Base-by-base conservation (phyloP, 768 basidiomycete genomes). In the Hemileccinum impolitum region DNA sequence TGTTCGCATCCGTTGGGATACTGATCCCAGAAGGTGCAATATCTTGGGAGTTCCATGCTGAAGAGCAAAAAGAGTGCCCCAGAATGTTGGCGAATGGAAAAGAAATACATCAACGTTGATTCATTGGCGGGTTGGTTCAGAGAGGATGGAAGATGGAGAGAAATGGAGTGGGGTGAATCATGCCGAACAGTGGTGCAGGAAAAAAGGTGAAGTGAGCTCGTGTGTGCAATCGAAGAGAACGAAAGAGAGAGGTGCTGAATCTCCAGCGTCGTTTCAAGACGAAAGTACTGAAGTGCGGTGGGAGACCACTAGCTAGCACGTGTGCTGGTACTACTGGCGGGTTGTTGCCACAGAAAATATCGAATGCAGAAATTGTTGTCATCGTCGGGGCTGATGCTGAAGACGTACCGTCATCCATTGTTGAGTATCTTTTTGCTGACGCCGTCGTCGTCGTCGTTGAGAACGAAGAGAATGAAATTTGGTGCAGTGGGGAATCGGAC, bases 41-140 rank as follows among this genome's bases (percentile, higher is more conserved):
- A 56, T 90, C 87, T 81, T 86, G 84, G 31, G 84, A 79, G 72
- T 87, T 85, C 87, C 87, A 89, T 63, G 87, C 87, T 88, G 81
- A 64, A 62, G 53, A 60, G 59, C 47, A 45, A 39, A 47, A 52
- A 47, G 25, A 32, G 47, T 21, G 37, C 52, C 57, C 36, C 45
- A 2, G 28, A 12, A 50, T 50, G 43, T 52, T 44, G 34, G 57
- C 61, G 61, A 69, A 65, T 50, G 55, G 63, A 63, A 62, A 65
- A 65, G 63, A 63, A 69, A 65, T 52, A 67, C 62, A 71, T 75
- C 68, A 79, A 75, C 38, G 67, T 65, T 37, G 72, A 63, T 71
- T 66, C 63, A 71, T 52, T 45, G 69, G 57, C 54, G 51, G 53
- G 59, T 52, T 61, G 60, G n/a, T n/a, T n/a, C n/a, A n/a, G 23